phyloP scores from a whole-genome alignment of 352 stramenopile genomes.

The Pythium oligandrum region DNA sequence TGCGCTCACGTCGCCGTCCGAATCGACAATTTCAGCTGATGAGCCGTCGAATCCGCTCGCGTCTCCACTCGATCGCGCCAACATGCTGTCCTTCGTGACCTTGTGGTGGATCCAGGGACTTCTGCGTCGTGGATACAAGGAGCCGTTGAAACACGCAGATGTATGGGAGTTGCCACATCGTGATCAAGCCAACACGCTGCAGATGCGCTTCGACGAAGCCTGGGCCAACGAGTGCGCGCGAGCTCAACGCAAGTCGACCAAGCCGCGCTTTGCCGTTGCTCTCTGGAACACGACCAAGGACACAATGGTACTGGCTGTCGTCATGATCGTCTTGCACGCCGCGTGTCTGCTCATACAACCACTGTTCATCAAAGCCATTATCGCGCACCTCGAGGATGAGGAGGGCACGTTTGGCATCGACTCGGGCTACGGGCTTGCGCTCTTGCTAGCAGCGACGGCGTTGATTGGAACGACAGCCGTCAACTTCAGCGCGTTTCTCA shows the following conservation, averaged over 20 bases:
- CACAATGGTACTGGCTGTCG: constrained; percentile 26
- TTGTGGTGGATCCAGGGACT: constrained; percentile 55
- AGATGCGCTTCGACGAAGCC: constrained; percentile 35
- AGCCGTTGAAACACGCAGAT: constrained; percentile 25
- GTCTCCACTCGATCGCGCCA: constrained; percentile 13
- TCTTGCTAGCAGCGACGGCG: constrained; percentile 25
- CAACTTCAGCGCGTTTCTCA: constrained; percentile 27
- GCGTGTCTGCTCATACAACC: constrained; percentile 36
- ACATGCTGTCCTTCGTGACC: constrained; percentile 36
- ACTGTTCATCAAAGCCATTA: constrained; percentile 26
- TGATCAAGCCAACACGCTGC: constrained; percentile 37
- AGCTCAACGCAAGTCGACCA: background rate
- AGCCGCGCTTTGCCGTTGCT: constrained; percentile 34
- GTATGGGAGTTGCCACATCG: constrained; percentile 38
- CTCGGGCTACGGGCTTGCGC: constrained; percentile 25
- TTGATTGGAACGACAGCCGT: constrained; percentile 25
- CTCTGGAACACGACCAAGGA: constrained; percentile 40
- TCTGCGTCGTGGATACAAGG: constrained; percentile 24
- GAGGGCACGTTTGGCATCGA: constrained; percentile 20
- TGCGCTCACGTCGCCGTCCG: too few species aligned
- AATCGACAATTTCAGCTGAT: too few species aligned
- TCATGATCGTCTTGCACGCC: constrained; percentile 38
- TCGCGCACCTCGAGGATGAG: constrained; percentile 25
- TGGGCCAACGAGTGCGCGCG: constrained; percentile 23
- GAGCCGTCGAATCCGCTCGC: too few species aligned